Conservation (phyloP, 495 filamentous ascomycete genomes). For the Penicillium malachiteum region DNA sequence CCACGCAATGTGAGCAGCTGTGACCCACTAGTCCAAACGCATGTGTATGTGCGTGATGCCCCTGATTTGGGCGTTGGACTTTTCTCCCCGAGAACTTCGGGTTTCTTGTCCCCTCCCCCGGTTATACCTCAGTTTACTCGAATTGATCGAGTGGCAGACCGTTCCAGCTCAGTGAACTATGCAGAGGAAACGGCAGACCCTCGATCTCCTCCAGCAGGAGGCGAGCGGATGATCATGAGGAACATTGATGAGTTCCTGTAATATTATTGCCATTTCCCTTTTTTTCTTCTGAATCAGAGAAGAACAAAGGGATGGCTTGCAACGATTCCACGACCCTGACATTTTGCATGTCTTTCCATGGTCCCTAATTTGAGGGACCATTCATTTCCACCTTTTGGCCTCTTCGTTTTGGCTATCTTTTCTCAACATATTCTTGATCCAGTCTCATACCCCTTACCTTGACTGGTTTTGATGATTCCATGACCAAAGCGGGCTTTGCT, state of each 20-base stretch:
- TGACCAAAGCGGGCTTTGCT: slow-evolving; percentile 53
- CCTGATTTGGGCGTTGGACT: slow-evolving; percentile 35
- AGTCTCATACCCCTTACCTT: slow-evolving; percentile 26
- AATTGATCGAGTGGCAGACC: slow-evolving; percentile 35
- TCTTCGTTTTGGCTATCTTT: slow-evolving; percentile 9
- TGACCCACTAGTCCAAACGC: slow-evolving; percentile 33
- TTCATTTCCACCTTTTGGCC: slow-evolving; percentile 15
- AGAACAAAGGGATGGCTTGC: slow-evolving; percentile 12
- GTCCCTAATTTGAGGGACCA: slow-evolving; percentile 13
- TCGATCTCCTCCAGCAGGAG: slow-evolving; percentile 46
- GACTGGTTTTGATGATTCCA: slow-evolving; percentile 31
- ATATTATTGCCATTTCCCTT: slow-evolving; percentile 16
- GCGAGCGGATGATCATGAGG: slow-evolving; percentile 51
- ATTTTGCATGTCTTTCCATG: slow-evolving; percentile 22
- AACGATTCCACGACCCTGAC: slow-evolving; percentile 37
- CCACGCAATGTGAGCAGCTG: slow-evolving; percentile 27
- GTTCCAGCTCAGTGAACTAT: slow-evolving; percentile 26
- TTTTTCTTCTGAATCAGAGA: neutral
- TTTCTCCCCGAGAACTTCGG: slow-evolving; percentile 51
- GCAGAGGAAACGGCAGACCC: slow-evolving; percentile 41
- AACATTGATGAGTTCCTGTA: slow-evolving; percentile 55
- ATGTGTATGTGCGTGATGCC: slow-evolving; percentile 38
- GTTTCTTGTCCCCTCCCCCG: slow-evolving; percentile 43
- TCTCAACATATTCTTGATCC: slow-evolving; percentile 16
- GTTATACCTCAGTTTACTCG: slow-evolving; percentile 23